Base-by-base conservation (phyloP, 345 rosid species). In the Conringia planisiliqua region DNA sequence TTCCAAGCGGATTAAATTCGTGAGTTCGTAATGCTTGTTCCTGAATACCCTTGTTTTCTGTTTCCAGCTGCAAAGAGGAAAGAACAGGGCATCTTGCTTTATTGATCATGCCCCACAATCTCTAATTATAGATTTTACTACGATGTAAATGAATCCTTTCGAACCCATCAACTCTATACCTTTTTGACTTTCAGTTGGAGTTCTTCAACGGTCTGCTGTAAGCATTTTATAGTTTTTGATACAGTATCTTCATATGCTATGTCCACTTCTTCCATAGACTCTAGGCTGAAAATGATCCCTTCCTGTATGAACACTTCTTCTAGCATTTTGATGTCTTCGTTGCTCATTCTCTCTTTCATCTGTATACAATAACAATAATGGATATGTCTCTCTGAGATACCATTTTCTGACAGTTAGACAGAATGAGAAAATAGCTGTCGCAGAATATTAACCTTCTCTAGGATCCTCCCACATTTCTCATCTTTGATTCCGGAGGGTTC, bases 311-410 rank as follows among this genome's bases (percentile, higher is more conserved):
- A 82, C 72, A 85, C 52, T 76, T 91, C 91, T 84, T 87, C 91
- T 12, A 93, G 91, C 73, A 83, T 80, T 71, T 85, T 77, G 67
- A 91, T 76, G 66, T 85, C 91, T 75, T 89, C 86, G 56, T 61
- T 81, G 64, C 79, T 81, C 77, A 85, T 50, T 71, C 87, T 87
- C 83, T 84, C 87, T 74, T 83, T 84, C 86, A 88, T 66, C 96
- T 88, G 84, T 22, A 52, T 57, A 74, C 30, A 43, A 20, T 60
- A 51, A 43, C 68, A 40, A 46, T 42, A 44, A 46, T 43, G 11
- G 59, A 68, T 43, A 17, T 17, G 32, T 51, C 6, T 55, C 44
- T 63, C n/a, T 29, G 20, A 60, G 14, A 65, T 72, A 27, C 42
- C 22, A 12, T 16, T 66, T 40, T 33, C 46, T 74, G 78, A 75